A percentile compares a stretch with the other conserved stretches of the same genome.
These are phyloP conservation scores for Zygotorulaspora chibaensis DNA, from an alignment of 805 yeast genomes.

Conservation along the genomic window DNA sequence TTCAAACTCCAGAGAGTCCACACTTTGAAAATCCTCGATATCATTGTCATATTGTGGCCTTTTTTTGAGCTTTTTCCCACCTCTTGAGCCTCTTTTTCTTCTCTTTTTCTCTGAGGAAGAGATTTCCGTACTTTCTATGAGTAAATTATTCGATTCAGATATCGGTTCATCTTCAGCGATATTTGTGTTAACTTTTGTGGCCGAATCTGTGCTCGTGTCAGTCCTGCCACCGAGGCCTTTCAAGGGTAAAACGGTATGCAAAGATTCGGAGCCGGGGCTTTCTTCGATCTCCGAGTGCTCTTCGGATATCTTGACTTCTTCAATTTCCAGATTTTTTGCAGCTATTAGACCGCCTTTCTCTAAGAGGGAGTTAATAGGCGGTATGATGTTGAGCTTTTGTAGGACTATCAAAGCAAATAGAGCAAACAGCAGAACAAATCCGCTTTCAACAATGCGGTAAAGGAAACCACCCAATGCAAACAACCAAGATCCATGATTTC, in stretches of 20 bases:
- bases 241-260: too few relatives aligned
- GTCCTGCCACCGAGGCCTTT: too few relatives aligned
- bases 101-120: constrained; percentile 37
- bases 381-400: constrained; percentile 32
- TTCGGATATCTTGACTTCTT: constrained; percentile 6
- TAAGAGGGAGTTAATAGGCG: constrained; percentile 32
- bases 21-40: constrained; percentile 1
- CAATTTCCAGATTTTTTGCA: constrained; percentile 18
- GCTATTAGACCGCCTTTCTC: constrained; percentile 34
- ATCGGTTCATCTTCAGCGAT: neutral
- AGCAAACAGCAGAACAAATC: constrained; percentile 36
- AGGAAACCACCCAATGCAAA: constrained; percentile 29
- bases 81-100: constrained; percentile 81
- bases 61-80: constrained; percentile 60
- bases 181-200: neutral
- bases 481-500: constrained; percentile 14
- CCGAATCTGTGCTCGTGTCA: neutral
- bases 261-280: neutral
- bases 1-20: constrained; percentile 20
- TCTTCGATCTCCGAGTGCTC: constrained; percentile 2
- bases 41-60: constrained; percentile 7
- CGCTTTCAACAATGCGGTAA: constrained; percentile 39
- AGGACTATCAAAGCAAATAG: constrained; percentile 28
- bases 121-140: constrained; percentile 1
- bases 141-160: neutral